These are phyloP conservation scores for Xylaria arbuscula DNA, from an alignment of 2,329 filamentous ascomycete species.

Conservation along the genomic window DNA sequence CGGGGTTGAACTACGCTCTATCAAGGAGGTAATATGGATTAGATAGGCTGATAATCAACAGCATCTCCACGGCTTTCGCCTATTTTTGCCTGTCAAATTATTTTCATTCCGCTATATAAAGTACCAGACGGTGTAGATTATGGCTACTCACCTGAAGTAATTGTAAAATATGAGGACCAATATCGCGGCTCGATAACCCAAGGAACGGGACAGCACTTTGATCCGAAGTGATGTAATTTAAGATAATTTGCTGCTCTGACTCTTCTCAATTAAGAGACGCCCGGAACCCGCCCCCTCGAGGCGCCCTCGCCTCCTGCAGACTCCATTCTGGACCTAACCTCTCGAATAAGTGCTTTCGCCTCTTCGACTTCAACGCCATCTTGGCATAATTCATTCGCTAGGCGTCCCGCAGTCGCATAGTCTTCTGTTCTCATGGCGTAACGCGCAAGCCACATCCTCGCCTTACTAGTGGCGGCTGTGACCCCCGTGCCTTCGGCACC, in stretches of 20 bases:
- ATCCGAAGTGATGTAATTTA: neutral
- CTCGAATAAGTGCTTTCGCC: conserved; percentile 90
- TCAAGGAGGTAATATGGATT: conserved; percentile 7
- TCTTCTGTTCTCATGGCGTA: conserved; percentile 82
- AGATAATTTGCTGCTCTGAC: neutral
- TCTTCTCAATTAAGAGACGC: conserved; percentile 3
- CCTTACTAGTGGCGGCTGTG: conserved; percentile 90
- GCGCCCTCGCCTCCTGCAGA: conserved; percentile 38
- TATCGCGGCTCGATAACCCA: neutral
- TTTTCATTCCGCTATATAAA: no score
- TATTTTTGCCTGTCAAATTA: neutral
- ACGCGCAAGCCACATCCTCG: conserved; percentile 91
- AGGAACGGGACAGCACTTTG: neutral
- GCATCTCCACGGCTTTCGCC: neutral
- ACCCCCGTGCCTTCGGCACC: conserved; percentile 75
- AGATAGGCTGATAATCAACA: neutral
- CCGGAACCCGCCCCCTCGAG: conserved; percentile 13
- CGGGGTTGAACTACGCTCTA: conserved; percentile 4
- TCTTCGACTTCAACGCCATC: conserved; percentile 97
- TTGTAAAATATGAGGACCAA: neutral
- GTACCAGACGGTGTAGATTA: no score
- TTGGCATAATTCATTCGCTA: conserved; percentile 92
- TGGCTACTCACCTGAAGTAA: neutral
- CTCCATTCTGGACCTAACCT: conserved; percentile 82
- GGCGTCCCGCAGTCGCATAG: conserved; percentile 77